phyloP scores from a whole-genome alignment of 164 flowering plant species.

The Liriodendron chinense region DNA sequence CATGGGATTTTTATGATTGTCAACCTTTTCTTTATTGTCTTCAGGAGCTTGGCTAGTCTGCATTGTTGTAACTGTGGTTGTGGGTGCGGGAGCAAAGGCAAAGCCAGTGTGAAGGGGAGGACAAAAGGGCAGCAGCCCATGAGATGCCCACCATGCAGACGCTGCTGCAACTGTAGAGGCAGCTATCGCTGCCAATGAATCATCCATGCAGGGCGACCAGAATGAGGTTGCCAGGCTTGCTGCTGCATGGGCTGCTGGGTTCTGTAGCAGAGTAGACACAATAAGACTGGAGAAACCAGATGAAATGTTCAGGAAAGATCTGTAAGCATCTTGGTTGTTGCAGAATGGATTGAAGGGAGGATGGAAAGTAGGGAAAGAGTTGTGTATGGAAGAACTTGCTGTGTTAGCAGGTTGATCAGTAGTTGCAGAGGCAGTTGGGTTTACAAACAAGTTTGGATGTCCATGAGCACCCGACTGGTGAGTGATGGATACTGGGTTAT shows the following conservation, averaged over 20 bases:
- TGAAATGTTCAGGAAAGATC: conserved; percentile 48
- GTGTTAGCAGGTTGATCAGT: conserved; percentile 37
- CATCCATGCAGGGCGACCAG: conserved; percentile 50
- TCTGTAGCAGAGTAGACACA: conserved; percentile 65
- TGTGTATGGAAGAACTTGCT: conserved; percentile 41
- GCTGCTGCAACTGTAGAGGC: conserved; percentile 95
- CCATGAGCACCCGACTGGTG: conserved; percentile 36
- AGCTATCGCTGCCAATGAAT: conserved; percentile 62
- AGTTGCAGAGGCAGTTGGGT: conserved; percentile 41
- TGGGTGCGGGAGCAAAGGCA: conserved; percentile 39
- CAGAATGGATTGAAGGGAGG: conserved; percentile 43
- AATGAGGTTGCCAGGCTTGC: conserved; percentile 74
- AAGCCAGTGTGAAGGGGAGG: conserved; percentile 51
- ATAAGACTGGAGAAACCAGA: conserved; percentile 60
- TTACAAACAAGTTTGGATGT: conserved; percentile 21
- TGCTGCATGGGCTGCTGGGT: conserved; percentile 88
- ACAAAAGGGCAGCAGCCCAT: conserved; percentile 73
- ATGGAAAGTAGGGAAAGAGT: conserved; percentile 41
- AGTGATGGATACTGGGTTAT: conserved; percentile 33
- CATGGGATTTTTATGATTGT: conserved; percentile 19
- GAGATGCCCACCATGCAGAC: conserved; percentile 98
- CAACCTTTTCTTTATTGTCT: conserved; percentile 20
- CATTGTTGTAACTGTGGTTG: conserved; percentile 32
- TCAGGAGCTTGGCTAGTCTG: conserved; percentile 32
- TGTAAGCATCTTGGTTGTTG: conserved; percentile 45